A percentile compares a stretch with the other conserved stretches of the same genome.
These are phyloP conservation scores for Pichia californica DNA, from an alignment of 805 yeast species.

Conservation along the genomic window DNA sequence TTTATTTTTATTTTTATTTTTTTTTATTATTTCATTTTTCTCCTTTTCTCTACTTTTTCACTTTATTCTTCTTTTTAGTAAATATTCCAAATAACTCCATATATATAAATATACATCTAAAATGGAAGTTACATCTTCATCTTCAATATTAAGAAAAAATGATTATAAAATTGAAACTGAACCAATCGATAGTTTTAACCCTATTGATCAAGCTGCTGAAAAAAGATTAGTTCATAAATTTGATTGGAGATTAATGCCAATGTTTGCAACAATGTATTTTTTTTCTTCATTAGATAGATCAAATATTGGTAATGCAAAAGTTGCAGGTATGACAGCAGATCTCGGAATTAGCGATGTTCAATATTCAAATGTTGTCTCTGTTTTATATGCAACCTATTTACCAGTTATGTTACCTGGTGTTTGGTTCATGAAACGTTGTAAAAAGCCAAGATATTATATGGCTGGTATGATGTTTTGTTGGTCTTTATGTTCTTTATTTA, in stretches of 20 bases:
- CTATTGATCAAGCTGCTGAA: not conserved
- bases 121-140: not conserved
- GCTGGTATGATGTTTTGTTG: constrained; percentile 1
- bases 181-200: too few species aligned
- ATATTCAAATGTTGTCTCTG: constrained; percentile 4
- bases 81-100: too few species aligned
- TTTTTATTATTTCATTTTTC: too few species aligned
- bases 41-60: too few species aligned
- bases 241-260: constrained; percentile 8
- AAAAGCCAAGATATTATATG: constrained; percentile 1
- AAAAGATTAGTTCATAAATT: constrained; percentile 2
- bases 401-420: constrained; percentile 8
- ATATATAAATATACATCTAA: too few species aligned
- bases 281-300: constrained; percentile 7
- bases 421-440: constrained; percentile 6
- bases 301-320: constrained; percentile 8
- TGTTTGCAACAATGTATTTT: constrained; percentile 7
- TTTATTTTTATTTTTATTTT: too few species aligned
- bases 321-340: constrained; percentile 6
- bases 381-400: constrained; percentile 4
- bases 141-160: not conserved
- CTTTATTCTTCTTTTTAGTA: too few species aligned
- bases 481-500: constrained; percentile 2
- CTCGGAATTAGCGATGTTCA: constrained; percentile 1
- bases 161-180: not conserved